A percentile compares a stretch with the other conserved stretches of the same genome.
Conservation (phyloP, 192 early-diverging fungal species). For the Rhizophagus clarus region DNA sequence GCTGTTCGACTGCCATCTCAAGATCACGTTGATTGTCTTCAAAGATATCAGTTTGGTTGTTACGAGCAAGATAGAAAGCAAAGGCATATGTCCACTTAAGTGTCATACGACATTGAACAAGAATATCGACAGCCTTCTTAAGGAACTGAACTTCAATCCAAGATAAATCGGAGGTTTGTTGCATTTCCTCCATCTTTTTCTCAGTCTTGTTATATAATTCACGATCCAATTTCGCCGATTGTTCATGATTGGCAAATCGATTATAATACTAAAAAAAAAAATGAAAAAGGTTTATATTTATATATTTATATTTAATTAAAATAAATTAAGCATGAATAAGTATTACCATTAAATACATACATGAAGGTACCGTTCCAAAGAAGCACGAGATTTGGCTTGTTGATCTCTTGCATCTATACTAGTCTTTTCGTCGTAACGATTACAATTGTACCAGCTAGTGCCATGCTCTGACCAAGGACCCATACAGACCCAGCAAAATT, state of each 20-base stretch:
- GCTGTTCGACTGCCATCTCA: slow-evolving; percentile 96
- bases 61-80: slow-evolving; percentile 87
- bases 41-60: slow-evolving; percentile 90
- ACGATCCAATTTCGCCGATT: slow-evolving; percentile 83
- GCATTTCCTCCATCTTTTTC: slow-evolving; percentile 96
- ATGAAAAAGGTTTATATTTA: slow-evolving; percentile 2
- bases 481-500: slow-evolving; percentile 99
- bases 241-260: slow-evolving; percentile 97
- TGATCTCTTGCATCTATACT: slow-evolving; percentile 84
- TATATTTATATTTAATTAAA: background rate
- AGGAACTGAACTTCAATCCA: slow-evolving; percentile 99
- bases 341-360: slow-evolving; percentile 47
- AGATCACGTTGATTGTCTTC: slow-evolving; percentile 98
- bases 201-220: slow-evolving; percentile 85
- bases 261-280: slow-evolving; percentile 80
- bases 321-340: background rate
- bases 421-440: slow-evolving; percentile 91
- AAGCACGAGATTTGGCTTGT: slow-evolving; percentile 83
- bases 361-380: slow-evolving; percentile 94
- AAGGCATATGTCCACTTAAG: slow-evolving; percentile 98
- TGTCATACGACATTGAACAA: slow-evolving; percentile 86
- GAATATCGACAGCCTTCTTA: slow-evolving; percentile 85
- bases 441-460: slow-evolving; percentile 96
- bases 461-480: slow-evolving; percentile 98
- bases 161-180: slow-evolving; percentile 81